These are phyloP conservation scores for Aspergillus fumigatiaffinis DNA, from an alignment of 2,329 filamentous ascomycete species.

Conservation along the genomic window DNA sequence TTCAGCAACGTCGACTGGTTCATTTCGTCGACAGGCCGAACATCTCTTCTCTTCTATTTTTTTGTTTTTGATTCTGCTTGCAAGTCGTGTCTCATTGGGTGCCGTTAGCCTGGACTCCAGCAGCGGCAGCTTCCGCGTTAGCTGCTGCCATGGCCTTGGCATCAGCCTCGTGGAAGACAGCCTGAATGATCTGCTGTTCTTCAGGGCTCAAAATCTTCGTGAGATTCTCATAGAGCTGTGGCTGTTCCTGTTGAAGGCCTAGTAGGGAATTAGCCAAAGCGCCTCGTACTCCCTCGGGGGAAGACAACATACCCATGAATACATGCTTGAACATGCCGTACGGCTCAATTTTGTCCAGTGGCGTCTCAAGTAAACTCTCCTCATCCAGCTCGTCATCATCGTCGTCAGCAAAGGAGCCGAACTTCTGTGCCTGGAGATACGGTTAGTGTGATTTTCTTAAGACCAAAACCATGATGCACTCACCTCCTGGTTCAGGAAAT, in stretches of 20 bases:
- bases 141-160: constrained; percentile 46
- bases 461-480: constrained; percentile 19
- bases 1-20: constrained; percentile 14
- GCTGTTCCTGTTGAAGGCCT: constrained; percentile 89
- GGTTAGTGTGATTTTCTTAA: constrained; percentile 11
- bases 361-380: constrained; percentile 86
- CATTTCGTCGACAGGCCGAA: constrained; percentile 15
- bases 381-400: constrained; percentile 93
- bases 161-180: constrained; percentile 69
- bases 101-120: constrained; percentile 33
- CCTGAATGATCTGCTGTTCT: constrained; percentile 76
- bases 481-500: constrained; percentile 91
- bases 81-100: constrained; percentile 19
- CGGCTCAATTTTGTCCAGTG: constrained; percentile 90
- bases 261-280: constrained; percentile 26
- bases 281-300: not conserved
- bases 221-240: constrained; percentile 78
- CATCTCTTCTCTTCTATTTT: constrained; percentile 12
- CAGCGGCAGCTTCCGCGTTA: constrained; percentile 35
- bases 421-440: constrained; percentile 67
- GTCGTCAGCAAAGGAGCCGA: constrained; percentile 67
- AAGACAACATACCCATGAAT: constrained; percentile 64
- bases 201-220: constrained; percentile 74
- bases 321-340: constrained; percentile 84
- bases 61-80: constrained; percentile 8